These are phyloP conservation scores for Ceriops zippeliana DNA, from an alignment of 345 rosid genomes.

Conservation along the genomic window DNA sequence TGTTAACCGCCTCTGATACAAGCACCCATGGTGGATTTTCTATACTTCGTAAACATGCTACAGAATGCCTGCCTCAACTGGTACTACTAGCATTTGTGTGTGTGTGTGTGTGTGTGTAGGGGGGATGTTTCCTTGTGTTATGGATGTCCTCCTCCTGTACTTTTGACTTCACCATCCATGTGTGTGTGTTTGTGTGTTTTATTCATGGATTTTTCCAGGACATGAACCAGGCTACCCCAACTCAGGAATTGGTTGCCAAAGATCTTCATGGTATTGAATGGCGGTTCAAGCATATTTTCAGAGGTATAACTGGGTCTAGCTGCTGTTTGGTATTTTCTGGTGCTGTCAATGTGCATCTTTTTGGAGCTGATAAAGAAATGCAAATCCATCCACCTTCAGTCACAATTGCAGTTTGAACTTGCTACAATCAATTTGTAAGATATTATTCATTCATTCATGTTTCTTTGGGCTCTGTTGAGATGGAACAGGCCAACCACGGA, in stretches of 20 bases:
- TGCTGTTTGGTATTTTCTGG: too few species aligned
- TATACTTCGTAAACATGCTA: constrained; percentile 84
- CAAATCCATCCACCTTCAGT: too few species aligned
- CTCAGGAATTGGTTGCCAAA: constrained; percentile 83
- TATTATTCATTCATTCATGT: neutral
- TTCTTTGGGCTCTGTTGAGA: neutral
- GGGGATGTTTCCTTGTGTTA: neutral
- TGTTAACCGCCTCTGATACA: constrained; percentile 91
- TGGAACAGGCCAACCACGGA: constrained; percentile 75
- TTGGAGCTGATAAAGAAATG: too few species aligned
- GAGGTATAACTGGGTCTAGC: constrained; percentile 44
- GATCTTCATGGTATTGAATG: constrained; percentile 94
- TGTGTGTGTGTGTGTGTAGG: neutral
- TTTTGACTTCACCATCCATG: neutral
- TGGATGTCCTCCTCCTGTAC: neutral
- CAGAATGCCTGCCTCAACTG: constrained; percentile 90
- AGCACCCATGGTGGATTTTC: constrained; percentile 99
- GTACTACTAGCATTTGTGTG: constrained; percentile 30
- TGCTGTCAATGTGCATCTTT: too few species aligned
- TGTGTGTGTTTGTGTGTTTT: too few species aligned
- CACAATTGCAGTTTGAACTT: too few species aligned
- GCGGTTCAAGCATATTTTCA: constrained; percentile 91
- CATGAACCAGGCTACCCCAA: constrained; percentile 51
- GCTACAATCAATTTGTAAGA: too few species aligned
- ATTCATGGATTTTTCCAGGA: neutral